Evolutionary conservation across 441 rosid genomes (phyloP).

Genomic region (Gossypium lobatum): DNA sequence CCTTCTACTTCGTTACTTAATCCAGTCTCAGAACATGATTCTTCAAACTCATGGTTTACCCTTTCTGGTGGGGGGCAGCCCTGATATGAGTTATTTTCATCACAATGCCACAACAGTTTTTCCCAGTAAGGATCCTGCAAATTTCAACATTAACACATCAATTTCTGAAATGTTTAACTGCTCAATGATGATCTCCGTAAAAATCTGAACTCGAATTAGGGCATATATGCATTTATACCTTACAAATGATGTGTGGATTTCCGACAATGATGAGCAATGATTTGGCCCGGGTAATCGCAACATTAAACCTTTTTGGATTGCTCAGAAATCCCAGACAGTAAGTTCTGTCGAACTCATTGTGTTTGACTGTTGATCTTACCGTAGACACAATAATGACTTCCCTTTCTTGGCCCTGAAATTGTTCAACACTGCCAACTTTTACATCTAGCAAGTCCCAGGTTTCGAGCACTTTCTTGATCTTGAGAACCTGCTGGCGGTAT

Average conservation of each 20-base stretch:
- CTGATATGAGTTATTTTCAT: conserved; percentile 30
- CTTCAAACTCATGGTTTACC: conserved; percentile 6
- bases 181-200: not conserved
- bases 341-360: conserved; percentile 50
- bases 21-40: conserved; percentile 18
- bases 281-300: conserved; percentile 56
- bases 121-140: conserved; percentile 38
- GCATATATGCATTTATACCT: conserved; percentile 32
- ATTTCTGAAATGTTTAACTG: not conserved
- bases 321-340: conserved; percentile 59
- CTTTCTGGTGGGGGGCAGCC: conserved; percentile 35
- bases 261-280: conserved; percentile 53
- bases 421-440: conserved; percentile 73
- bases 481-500: conserved; percentile 58
- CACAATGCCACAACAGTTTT: conserved; percentile 35
- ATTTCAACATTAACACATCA: not conserved
- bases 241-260: conserved; percentile 57
- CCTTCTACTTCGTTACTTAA: conserved; percentile 13
- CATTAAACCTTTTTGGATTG: conserved; percentile 68
- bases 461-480: conserved; percentile 47
- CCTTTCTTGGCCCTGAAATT: conserved; percentile 72
- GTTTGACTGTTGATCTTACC: conserved; percentile 56
- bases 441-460: conserved; percentile 31
- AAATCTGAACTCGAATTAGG: not conserved
- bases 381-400: conserved; percentile 60